Percentiles rank a stretch among this genome's conserved stretches.
phyloP scores from a whole-genome alignment of 176 grass and related monocot genomes.

The Thinopyrum elongatum region DNA sequence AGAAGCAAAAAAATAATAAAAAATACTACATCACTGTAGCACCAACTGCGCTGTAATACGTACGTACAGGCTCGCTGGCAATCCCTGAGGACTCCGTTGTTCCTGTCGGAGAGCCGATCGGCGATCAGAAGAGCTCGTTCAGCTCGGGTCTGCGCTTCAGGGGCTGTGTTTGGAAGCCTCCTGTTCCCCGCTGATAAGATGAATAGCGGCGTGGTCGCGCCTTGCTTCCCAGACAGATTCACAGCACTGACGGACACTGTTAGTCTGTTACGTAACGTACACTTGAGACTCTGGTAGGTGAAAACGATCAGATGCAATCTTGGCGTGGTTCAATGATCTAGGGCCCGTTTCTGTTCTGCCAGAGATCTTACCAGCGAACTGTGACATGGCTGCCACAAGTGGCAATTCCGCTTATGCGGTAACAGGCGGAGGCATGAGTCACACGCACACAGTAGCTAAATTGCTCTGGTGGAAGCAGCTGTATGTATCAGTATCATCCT shows the following conservation, averaged over 20 bases:
- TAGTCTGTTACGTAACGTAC: not conserved
- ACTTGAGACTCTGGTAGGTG: not conserved
- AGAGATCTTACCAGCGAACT: not conserved
- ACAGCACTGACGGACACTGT: not conserved
- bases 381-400: not conserved
- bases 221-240: conserved; percentile 1
- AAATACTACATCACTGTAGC: not conserved
- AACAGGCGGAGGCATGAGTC: not conserved
- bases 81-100: not conserved
- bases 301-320: conserved; percentile 25
- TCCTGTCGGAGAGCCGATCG: not conserved
- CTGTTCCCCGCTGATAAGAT: not conserved
- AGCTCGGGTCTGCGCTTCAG: not conserved
- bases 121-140: no score
- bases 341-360: conserved; percentile 10
- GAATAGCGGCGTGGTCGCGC: not conserved
- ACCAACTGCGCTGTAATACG: not conserved
- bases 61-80: not conserved
- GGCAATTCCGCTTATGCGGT: not conserved
- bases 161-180: not conserved
- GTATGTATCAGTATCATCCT: not conserved
- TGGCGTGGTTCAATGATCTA: conserved; percentile 9
- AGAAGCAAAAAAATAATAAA: not conserved
- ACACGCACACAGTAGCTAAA: not conserved
- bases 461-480: not conserved